These are phyloP conservation scores for Cladochytrium replicatum DNA, from an alignment of 192 early-diverging fungal species.

Conservation along the genomic window DNA sequence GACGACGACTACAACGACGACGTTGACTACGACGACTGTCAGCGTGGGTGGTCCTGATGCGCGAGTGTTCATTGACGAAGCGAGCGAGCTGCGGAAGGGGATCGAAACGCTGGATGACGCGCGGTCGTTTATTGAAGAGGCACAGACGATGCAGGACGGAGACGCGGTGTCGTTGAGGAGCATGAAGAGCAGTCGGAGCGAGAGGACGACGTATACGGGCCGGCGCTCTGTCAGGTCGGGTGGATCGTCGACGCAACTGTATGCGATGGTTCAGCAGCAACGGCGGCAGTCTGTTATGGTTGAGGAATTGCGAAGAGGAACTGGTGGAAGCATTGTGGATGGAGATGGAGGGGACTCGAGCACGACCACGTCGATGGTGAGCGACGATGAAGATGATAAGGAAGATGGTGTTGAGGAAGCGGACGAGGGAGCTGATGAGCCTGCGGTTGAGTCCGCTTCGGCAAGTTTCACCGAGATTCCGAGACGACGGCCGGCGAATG, in stretches of 20 bases:
- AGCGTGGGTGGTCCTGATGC: slow-evolving; percentile 5
- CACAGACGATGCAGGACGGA: background rate
- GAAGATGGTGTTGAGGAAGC: background rate
- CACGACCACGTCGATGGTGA: too few species aligned
- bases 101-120: slow-evolving; percentile 9
- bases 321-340: too few species aligned
- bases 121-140: slow-evolving; percentile 15
- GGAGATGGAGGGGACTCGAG: too few species aligned
- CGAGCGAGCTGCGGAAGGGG: background rate
- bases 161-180: slow-evolving; percentile 3
- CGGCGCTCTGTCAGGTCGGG: too few species aligned
- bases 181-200: background rate
- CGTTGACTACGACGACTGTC: slow-evolving; percentile 5
- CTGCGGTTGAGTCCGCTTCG: background rate
- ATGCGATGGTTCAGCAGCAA: background rate
- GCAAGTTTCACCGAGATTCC: background rate
- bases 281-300: too few species aligned
- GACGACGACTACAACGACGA: background rate
- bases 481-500: background rate
- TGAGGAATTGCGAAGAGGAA: too few species aligned
- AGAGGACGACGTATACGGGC: slow-evolving; percentile 6
- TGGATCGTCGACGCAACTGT: background rate
- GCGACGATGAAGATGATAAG: too few species aligned
- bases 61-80: slow-evolving; percentile 13
- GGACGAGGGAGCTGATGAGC: background rate